Base-by-base conservation (phyloP, 106 monocot species). In the Dendrobium officinale region DNA sequence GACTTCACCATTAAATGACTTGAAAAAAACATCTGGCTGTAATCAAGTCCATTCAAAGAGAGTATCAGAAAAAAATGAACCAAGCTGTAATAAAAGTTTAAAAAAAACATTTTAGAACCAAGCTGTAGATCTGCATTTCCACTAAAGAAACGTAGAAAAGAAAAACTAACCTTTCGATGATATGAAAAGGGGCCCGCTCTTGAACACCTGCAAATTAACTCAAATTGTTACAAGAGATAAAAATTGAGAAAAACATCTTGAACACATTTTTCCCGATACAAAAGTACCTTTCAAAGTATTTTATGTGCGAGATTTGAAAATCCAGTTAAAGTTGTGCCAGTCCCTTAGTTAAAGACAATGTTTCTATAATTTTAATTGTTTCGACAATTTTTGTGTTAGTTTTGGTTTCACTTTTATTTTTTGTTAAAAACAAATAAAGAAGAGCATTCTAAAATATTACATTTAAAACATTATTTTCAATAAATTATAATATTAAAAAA, bases 151-250 rank as follows among this genome's bases (percentile, higher is more conserved):
- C 13, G 51, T 37, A 2, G n/a, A n/a, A n/a, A 61, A 61, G 5
- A 10, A 72, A 80, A 70, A 45, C 87, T 82, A 79, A 95, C 94
- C 94, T 88, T 95, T 95, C 9, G 94, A 95, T 73, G 94, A 95
- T 83, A 95, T 95, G 85, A 95, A 92, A 4, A 95, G 88, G 42
- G 91, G 90, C 15, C 94, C 94, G 77, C 92, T 90, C 86, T 95
- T 95, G 79, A 92, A 95, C 24, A 95, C 94, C 94, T 95, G 86
- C 42, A 27, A 20, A 77, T 19, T 48, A 86, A 85, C 41, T 40
- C 33, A 26, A 42, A 77, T 72, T 51, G 51, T 51, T 51, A 47
- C 55, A 54, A 27, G 7, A 78, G 7, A 78, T 27, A 49, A 51
- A 51, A 61, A 78, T 16, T 5, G 78, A 56, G 74, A 8, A 19